Evolutionary conservation across 1,284 basidiomycete species (phyloP).

Genomic region (Puccinia polysora): DNA sequence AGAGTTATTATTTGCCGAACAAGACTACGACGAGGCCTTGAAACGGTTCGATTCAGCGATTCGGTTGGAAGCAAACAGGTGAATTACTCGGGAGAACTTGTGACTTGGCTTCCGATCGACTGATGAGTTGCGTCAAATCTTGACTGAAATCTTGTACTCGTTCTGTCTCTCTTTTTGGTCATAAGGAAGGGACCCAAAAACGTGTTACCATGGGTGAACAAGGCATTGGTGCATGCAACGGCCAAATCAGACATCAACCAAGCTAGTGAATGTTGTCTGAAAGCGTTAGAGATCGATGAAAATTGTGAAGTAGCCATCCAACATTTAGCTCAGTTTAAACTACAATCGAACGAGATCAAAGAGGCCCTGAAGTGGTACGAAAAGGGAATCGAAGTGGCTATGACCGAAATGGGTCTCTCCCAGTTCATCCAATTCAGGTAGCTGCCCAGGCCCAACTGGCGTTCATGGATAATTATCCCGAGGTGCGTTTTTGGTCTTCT

Average conservation of each 20-base stretch:
- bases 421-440: conserved; percentile 55
- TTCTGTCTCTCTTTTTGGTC: conserved; percentile 47
- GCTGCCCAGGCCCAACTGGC: conserved; percentile 73
- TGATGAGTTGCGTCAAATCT: not conserved
- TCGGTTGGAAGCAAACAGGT: conserved; percentile 68
- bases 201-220: conserved; percentile 77
- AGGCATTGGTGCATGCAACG: conserved; percentile 93
- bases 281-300: conserved; percentile 79
- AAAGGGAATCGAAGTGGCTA: conserved; percentile 74
- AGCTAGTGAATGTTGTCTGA: conserved; percentile 78
- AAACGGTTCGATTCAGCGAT: conserved; percentile 91
- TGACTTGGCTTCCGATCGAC: not conserved
- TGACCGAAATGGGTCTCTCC: conserved; percentile 84
- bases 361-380: conserved; percentile 83
- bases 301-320: conserved; percentile 96
- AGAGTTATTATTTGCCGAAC: conserved; percentile 89
- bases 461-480: conserved; percentile 75
- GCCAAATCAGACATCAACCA: conserved; percentile 57
- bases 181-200: conserved; percentile 31
- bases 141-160: not conserved
- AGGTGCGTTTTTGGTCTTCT: conserved; percentile 52
- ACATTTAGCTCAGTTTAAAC: conserved; percentile 83
- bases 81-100: not conserved
- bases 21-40: conserved; percentile 82
- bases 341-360: conserved; percentile 87